Conservation (phyloP, 1,284 basidiomycete genomes). For the Microbotryum intermedium region DNA sequence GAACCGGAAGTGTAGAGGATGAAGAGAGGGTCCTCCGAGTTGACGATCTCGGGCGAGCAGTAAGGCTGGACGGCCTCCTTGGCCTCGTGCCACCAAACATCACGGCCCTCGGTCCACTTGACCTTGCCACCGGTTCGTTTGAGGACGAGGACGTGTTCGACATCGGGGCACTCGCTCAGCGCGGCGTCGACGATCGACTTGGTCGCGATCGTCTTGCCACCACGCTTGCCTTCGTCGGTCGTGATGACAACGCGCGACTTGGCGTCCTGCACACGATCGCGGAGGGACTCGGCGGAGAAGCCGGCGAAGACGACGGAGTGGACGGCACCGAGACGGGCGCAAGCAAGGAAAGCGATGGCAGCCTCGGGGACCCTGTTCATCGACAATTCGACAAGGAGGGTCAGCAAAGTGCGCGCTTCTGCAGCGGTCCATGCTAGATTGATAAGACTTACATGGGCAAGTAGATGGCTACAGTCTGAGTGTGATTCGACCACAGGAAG, state of each 20-base stretch:
- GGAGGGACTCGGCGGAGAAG: conserved; percentile 91
- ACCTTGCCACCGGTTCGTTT: conserved; percentile 78
- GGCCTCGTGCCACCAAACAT: conserved; percentile 97
- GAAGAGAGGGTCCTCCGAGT: conserved; percentile 88
- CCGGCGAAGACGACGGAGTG: conserved; percentile 99
- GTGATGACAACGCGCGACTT: conserved; percentile 85
- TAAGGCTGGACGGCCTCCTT: conserved; percentile 66
- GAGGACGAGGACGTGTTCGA: conserved; percentile 87
- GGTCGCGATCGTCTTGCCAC: conserved; percentile 90
- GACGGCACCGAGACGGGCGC: conserved; percentile 90
- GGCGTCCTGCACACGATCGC: conserved; percentile 89
- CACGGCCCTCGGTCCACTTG: conserved; percentile 73
- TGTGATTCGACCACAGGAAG: too few relatives aligned
- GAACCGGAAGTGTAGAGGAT: conserved; percentile 63
- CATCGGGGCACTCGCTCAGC: conserved; percentile 69
- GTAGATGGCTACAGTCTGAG: conserved; percentile 68
- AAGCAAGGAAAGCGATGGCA: conserved; percentile 90
- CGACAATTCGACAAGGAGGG: neutral
- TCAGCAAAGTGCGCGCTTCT: neutral
- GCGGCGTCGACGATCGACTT: conserved; percentile 94
- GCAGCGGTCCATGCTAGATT: conserved; percentile 3
- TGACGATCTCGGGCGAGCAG: conserved; percentile 80
- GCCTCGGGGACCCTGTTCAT: conserved; percentile 50
- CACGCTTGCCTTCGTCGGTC: conserved; percentile 87
- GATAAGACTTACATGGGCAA: conserved; percentile 33